A percentile compares a stretch with the other conserved stretches of the same genome.
phyloP scores from a whole-genome alignment of 2,329 filamentous ascomycete genomes.

The Dryadomyces quercus-mongolicae region DNA sequence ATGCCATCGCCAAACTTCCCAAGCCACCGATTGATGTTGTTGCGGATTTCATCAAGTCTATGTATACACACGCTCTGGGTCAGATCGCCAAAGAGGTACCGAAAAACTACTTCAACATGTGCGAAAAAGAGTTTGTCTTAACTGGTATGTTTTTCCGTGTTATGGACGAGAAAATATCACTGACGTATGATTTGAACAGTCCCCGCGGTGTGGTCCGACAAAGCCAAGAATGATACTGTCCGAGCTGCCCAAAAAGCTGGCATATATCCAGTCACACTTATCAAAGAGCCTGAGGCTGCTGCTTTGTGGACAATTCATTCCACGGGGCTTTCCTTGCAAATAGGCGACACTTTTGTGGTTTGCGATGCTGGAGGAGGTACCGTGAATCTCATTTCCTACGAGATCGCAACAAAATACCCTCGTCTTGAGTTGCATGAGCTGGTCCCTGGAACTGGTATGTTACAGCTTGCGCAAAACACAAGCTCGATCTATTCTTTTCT shows the following conservation, averaged over 20 bases:
- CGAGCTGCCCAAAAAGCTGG: constrained; percentile 16
- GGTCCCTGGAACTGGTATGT: constrained; percentile 14
- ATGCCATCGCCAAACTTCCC: not conserved
- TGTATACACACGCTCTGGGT: constrained; percentile 4
- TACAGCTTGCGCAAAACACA: too few relatives aligned
- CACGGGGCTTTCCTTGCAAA: not conserved
- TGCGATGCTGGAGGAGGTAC: constrained; percentile 20
- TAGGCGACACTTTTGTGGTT: constrained; percentile 14
- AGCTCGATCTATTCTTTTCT: too few relatives aligned
- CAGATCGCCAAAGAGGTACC: not conserved
- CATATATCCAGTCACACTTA: not conserved
- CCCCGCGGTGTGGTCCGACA: constrained; percentile 31
- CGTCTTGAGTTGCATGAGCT: constrained; percentile 14
- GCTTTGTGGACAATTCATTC: constrained; percentile 21
- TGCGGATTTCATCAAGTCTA: constrained; percentile 3
- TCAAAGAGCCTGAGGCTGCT: constrained; percentile 32
- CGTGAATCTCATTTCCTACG: constrained; percentile 38
- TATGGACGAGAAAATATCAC: not conserved
- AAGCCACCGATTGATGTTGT: constrained; percentile 3
- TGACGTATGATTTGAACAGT: constrained; percentile 9
- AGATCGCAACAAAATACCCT: constrained; percentile 19
- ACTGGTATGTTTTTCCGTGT: not conserved
- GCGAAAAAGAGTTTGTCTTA: not conserved
- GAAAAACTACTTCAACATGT: not conserved
- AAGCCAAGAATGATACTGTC: constrained; percentile 19